Percentiles rank a stretch among this genome's conserved stretches.
These are phyloP conservation scores for Hanseniaspora clermontiae DNA, from an alignment of 805 yeast species.

Conservation along the genomic window DNA sequence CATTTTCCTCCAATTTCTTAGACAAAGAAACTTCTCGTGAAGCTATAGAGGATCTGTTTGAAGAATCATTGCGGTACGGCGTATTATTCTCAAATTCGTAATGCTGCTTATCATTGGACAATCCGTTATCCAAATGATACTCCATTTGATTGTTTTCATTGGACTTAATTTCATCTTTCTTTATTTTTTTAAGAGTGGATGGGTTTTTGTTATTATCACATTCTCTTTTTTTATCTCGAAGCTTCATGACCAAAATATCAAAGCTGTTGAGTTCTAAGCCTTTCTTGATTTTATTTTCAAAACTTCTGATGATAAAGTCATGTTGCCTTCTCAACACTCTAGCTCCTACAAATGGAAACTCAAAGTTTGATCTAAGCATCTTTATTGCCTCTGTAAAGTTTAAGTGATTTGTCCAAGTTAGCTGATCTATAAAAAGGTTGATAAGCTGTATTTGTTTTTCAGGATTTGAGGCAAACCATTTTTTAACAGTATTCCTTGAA, in stretches of 20 bases:
- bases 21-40: neutral
- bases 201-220: slow-evolving; percentile 6
- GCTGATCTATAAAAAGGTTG: slow-evolving; percentile 13
- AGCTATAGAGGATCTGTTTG: neutral
- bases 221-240: slow-evolving; percentile 9
- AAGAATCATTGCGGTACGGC: neutral
- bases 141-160: neutral
- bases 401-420: slow-evolving; percentile 14
- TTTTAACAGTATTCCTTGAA: slow-evolving; percentile 8
- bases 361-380: slow-evolving; percentile 10
- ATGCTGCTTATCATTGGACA: neutral
- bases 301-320: neutral
- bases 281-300: slow-evolving; percentile 4
- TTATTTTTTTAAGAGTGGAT: neutral
- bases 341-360: slow-evolving; percentile 12
- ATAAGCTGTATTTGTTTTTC: slow-evolving; percentile 8
- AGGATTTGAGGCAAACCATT: slow-evolving; percentile 12
- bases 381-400: slow-evolving; percentile 14
- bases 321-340: slow-evolving; percentile 11
- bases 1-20: neutral
- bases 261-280: neutral
- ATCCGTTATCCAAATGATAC: neutral
- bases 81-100: neutral
- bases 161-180: neutral
- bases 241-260: slow-evolving; percentile 1